A percentile compares a stretch with the other conserved stretches of the same genome.
Evolutionary conservation across 2,329 filamentous ascomycete genomes (phyloP).

Genomic region (Tolypocladium album): DNA sequence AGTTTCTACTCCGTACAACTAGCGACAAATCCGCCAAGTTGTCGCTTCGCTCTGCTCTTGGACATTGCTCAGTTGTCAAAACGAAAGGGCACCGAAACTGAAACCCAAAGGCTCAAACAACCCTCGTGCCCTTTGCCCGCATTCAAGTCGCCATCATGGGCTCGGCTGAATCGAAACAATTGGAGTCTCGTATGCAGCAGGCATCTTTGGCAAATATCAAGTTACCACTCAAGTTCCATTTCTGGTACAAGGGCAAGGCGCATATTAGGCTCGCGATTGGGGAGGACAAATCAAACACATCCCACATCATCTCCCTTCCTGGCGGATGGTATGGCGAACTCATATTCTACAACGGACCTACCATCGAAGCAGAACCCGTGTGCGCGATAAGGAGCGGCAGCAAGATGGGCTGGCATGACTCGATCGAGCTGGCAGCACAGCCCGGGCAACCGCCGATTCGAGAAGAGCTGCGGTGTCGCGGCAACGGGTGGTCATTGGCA

Average conservation of each 20-base stretch:
- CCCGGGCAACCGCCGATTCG: slow-evolving; percentile 1
- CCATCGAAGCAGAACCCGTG: slow-evolving; percentile 1
- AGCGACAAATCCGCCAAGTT: neutral
- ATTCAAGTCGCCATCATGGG: slow-evolving; percentile 3
- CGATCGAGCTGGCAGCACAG: slow-evolving; percentile 6
- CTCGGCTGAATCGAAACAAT: slow-evolving; percentile 8
- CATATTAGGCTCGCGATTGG: slow-evolving; percentile 4
- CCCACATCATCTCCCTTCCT: slow-evolving; percentile 3
- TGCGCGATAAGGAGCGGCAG: slow-evolving; percentile 1
- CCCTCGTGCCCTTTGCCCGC: neutral
- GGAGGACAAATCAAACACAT: slow-evolving; percentile 1
- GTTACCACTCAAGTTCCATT: slow-evolving; percentile 4
- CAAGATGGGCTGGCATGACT: slow-evolving; percentile 2
- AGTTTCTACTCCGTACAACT: no score
- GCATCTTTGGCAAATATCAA: neutral
- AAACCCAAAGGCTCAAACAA: neutral
- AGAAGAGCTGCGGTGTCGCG: slow-evolving; percentile 4
- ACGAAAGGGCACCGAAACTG: neutral
- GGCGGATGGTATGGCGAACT: slow-evolving; percentile 6
- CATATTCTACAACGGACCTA: slow-evolving; percentile 6
- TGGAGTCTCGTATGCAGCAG: neutral
- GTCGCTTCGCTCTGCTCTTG: neutral
- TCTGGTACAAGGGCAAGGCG: slow-evolving; percentile 4
- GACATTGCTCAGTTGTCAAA: neutral
- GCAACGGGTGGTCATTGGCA: slow-evolving; percentile 4